phyloP scores from a whole-genome alignment of 2,329 filamentous ascomycete genomes.

The Dendrostoma leiphaemia region DNA sequence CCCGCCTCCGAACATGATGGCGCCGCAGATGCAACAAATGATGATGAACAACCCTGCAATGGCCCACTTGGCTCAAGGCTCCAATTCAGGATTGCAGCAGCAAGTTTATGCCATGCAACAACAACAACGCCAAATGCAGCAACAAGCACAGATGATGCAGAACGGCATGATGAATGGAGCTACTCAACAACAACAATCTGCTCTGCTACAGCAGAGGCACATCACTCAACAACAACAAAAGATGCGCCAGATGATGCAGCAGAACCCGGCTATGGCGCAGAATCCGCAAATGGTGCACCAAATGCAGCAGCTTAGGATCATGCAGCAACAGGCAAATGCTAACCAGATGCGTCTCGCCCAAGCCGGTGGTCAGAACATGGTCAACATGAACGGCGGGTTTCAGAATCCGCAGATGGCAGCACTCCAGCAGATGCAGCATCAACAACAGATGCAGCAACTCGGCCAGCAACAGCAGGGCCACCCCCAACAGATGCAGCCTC shows the following conservation, averaged over 20 bases:
- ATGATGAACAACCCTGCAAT: conserved; percentile 50
- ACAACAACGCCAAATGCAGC: conserved; percentile 45
- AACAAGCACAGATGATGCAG: conserved; percentile 40
- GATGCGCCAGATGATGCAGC: conserved; percentile 31
- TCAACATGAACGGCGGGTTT: conserved; percentile 25
- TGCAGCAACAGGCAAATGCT: conserved; percentile 23
- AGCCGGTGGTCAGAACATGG: conserved; percentile 25
- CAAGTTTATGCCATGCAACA: conserved; percentile 22
- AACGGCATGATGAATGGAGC: conserved; percentile 42
- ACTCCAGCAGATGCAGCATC: conserved; percentile 24
- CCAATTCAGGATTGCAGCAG: conserved; percentile 32
- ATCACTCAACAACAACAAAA: conserved; percentile 36
- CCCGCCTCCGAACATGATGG: conserved; percentile 59
- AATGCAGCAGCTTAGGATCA: conserved; percentile 12
- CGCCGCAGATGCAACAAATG: conserved; percentile 53
- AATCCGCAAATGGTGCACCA: conserved; percentile 34
- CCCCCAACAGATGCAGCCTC: conserved; percentile 31
- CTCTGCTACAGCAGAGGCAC: conserved; percentile 29
- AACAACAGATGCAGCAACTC: conserved; percentile 32
- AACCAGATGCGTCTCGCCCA: conserved; percentile 25
- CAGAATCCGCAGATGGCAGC: conserved; percentile 27
- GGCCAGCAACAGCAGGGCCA: conserved; percentile 27
- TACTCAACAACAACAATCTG: conserved; percentile 29
- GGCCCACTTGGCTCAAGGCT: conserved; percentile 37
- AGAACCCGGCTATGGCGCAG: conserved; percentile 24